Base-by-base conservation (phyloP, 768 basidiomycete genomes). In the Lactarius sanguifluus region DNA sequence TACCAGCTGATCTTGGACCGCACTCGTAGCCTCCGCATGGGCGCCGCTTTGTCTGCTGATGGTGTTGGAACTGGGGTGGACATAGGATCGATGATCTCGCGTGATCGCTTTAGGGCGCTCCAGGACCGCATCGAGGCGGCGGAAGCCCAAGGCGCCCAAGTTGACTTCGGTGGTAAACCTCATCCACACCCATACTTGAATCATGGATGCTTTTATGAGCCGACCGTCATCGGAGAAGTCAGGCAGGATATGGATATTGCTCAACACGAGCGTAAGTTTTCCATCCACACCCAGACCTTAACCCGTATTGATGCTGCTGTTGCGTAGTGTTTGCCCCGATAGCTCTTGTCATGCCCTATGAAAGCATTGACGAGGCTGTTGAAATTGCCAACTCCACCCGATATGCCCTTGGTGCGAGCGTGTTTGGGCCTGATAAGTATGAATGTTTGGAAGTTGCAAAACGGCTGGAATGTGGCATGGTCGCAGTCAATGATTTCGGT, bases 401-500 rank as follows among this genome's bases (percentile, higher is more conserved):
- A 25, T 98, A 91, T 75, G 96, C 92, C 15, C 86, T 99, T 34
- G 96, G 96, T 23, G 94, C 96, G 2, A 92, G 92, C 62, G 93
- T 99, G 23, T 99, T 96, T 74, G 97, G 97, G 10, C 89, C 89
- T 12, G 86, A 92, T 73, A 89, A 90, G 75, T 82, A 84, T 47
- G 79, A 90, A 52, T 94, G 93, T 73, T 71, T 92, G 61, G 80
- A 88, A 57, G 89, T 98, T 25, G 95, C 95, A 34, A 86, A 87
- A 70, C 79, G 81, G 57, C 79, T 99, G 59, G 87, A 96, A 61
- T 96, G 94, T 72, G 96, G 96, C 56, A 98, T 99, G 97, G 96
- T 98, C 3, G 89, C 95, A 23, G 82, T 97, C 68, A 98, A 98
- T 72, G 97, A 98, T 78, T 97, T 94, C 74, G 94, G 85, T 15